Evolutionary conservation across 345 rosid genomes (phyloP).

Genomic region (Raphanus sativus): DNA sequence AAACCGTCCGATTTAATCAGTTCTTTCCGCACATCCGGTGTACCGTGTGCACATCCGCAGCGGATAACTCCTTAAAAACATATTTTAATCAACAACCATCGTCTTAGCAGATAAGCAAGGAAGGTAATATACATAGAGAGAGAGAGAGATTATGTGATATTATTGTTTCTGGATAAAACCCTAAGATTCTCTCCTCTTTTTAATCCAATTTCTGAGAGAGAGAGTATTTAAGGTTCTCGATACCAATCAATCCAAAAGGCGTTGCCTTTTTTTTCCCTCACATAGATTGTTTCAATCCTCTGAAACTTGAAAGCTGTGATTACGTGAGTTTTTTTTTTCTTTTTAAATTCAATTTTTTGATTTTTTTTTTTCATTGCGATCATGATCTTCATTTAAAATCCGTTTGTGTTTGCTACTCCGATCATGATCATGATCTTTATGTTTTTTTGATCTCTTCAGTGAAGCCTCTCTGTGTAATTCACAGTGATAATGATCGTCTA

Average conservation of each 20-base stretch:
- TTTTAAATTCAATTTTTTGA: not conserved
- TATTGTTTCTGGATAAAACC: slow-evolving; percentile 24
- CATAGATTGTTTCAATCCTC: slow-evolving; percentile 2
- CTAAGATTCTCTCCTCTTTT: slow-evolving; percentile 33
- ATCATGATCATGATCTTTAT: not conserved
- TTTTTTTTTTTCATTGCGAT: slow-evolving; percentile 23
- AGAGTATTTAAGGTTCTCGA: slow-evolving; percentile 9
- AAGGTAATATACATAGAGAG: not conserved
- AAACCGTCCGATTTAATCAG: not conserved
- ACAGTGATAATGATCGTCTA: too few relatives aligned
- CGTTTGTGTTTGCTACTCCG: not conserved
- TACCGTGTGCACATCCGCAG: slow-evolving; percentile 3
- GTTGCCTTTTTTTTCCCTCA: slow-evolving; percentile 1
- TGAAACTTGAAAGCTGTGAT: slow-evolving; percentile 22
- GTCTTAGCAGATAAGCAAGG: slow-evolving; percentile 32
- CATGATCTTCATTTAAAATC: slow-evolving; percentile 27
- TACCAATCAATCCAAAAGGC: not conserved
- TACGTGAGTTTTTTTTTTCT: not conserved
- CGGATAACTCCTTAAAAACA: not conserved
- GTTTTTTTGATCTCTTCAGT: not conserved
- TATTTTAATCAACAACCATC: slow-evolving; percentile 23
- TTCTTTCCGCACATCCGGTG: not conserved
- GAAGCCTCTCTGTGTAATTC: slow-evolving; percentile 21
- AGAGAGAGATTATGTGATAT: not conserved
- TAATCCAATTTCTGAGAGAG: not conserved